Evolutionary conservation across 2,329 filamentous ascomycete species (phyloP).

Genomic region (Botrytis fabae): DNA sequence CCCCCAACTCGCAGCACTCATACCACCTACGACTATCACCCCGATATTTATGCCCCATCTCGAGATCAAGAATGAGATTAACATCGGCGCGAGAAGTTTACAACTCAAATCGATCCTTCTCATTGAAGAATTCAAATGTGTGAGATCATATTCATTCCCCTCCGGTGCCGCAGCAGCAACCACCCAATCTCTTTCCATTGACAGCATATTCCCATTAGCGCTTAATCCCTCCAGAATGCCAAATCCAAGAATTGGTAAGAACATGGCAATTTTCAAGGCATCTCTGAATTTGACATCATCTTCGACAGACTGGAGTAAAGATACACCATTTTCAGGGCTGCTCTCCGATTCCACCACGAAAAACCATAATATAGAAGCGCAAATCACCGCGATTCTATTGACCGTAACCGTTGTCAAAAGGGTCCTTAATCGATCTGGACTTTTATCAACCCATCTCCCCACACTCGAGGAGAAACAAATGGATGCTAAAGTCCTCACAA

Average conservation of each 20-base stretch:
- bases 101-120: constrained; percentile 58
- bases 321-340: not conserved
- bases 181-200: constrained; percentile 52
- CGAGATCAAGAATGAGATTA: constrained; percentile 50
- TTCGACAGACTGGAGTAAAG: no score
- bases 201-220: constrained; percentile 47
- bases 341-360: constrained; percentile 38
- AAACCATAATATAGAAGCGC: constrained; percentile 45
- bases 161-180: constrained; percentile 41
- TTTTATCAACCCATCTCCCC: constrained; percentile 46
- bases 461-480: constrained; percentile 46
- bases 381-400: constrained; percentile 46
- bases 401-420: constrained; percentile 46
- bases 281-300: not conserved
- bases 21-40: constrained; percentile 48
- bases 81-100: constrained; percentile 55
- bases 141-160: constrained; percentile 43
- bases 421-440: constrained; percentile 45
- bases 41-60: constrained; percentile 47
- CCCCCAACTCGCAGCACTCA: constrained; percentile 47
- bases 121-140: constrained; percentile 54
- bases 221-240: constrained; percentile 47
- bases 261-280: constrained; percentile 39
- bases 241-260: constrained; percentile 43
- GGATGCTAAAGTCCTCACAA: constrained; percentile 43